phyloP scores from a whole-genome alignment of 2,329 filamentous ascomycete species.

The Fusarium zealandicum region DNA sequence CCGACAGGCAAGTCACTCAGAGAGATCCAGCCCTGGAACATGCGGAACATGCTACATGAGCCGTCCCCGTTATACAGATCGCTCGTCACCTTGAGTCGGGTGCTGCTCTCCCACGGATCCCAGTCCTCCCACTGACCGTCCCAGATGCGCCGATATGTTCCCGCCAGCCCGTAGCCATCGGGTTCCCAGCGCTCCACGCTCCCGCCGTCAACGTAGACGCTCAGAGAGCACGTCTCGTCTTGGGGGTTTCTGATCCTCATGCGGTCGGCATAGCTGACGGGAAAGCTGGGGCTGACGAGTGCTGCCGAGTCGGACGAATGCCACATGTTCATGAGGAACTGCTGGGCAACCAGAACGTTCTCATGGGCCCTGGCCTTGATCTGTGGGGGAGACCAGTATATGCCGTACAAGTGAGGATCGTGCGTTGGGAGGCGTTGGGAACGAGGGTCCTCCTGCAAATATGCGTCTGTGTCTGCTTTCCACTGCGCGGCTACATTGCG shows the following conservation, averaged over 20 bases:
- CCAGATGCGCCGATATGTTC: slow-evolving; percentile 72
- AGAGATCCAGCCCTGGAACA: slow-evolving; percentile 80
- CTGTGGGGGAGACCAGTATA: slow-evolving; percentile 53
- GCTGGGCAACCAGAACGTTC: slow-evolving; percentile 50
- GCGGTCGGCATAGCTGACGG: slow-evolving; percentile 67
- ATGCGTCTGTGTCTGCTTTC: slow-evolving; percentile 60
- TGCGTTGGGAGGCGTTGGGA: slow-evolving; percentile 44
- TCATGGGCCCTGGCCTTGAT: slow-evolving; percentile 50
- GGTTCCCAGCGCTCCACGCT: slow-evolving; percentile 72
- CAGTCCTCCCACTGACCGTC: slow-evolving; percentile 76
- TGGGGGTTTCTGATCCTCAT: slow-evolving; percentile 60
- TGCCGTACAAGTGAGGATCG: slow-evolving; percentile 46
- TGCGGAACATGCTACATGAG: slow-evolving; percentile 76
- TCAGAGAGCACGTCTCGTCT: slow-evolving; percentile 61
- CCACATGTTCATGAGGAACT: slow-evolving; percentile 56
- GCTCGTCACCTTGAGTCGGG: slow-evolving; percentile 67
- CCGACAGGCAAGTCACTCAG: slow-evolving; percentile 69
- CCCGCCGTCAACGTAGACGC: slow-evolving; percentile 69
- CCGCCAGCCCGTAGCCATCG: slow-evolving; percentile 63
- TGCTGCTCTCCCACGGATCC: slow-evolving; percentile 76
- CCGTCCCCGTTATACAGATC: slow-evolving; percentile 78
- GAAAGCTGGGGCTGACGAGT: slow-evolving; percentile 53
- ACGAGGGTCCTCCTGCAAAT: slow-evolving; percentile 58
- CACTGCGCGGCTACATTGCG: slow-evolving; percentile 47
- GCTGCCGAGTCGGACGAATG: slow-evolving; percentile 49